A percentile compares a stretch with the other conserved stretches of the same genome.
phyloP scores from a whole-genome alignment of 768 basidiomycete species.

The Neoboletus subvelutipes region DNA sequence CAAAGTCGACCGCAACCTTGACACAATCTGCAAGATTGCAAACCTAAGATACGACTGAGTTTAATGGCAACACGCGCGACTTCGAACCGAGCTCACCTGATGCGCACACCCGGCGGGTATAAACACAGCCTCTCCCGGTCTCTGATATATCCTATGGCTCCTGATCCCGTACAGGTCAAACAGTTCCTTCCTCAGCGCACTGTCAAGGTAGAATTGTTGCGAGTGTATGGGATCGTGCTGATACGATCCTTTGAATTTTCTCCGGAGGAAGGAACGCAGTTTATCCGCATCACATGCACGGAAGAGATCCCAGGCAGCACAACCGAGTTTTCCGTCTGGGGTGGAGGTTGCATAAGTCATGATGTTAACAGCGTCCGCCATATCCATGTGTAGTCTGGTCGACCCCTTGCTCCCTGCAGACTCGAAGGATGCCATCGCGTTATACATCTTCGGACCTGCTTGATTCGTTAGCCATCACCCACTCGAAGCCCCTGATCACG shows the following conservation, averaged over 20 bases:
- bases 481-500: background rate
- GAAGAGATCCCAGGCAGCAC: constrained; percentile 92
- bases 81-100: constrained; percentile 52
- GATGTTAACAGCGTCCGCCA: constrained; percentile 91
- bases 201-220: constrained; percentile 84
- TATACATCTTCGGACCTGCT: constrained; percentile 93
- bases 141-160: constrained; percentile 85
- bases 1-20: constrained; percentile 94
- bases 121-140: constrained; percentile 90
- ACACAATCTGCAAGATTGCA: constrained; percentile 93
- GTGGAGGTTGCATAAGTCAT: constrained; percentile 69
- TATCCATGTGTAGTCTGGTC: constrained; percentile 91
- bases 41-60: constrained; percentile 49
- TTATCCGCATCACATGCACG: constrained; percentile 77
- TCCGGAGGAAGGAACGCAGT: constrained; percentile 71
- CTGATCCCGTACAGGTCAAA: constrained; percentile 65
- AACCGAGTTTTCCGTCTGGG: constrained; percentile 64
- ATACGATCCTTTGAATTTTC: constrained; percentile 55
- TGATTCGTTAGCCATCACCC: constrained; percentile 10
- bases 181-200: constrained; percentile 62
- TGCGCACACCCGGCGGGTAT: constrained; percentile 94
- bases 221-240: constrained; percentile 87
- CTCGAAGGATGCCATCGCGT: constrained; percentile 76
- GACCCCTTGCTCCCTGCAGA: constrained; percentile 72
- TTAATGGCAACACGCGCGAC: background rate